Base-by-base conservation (phyloP, 768 basidiomycete genomes). In the Panaeolus cyanescens region DNA sequence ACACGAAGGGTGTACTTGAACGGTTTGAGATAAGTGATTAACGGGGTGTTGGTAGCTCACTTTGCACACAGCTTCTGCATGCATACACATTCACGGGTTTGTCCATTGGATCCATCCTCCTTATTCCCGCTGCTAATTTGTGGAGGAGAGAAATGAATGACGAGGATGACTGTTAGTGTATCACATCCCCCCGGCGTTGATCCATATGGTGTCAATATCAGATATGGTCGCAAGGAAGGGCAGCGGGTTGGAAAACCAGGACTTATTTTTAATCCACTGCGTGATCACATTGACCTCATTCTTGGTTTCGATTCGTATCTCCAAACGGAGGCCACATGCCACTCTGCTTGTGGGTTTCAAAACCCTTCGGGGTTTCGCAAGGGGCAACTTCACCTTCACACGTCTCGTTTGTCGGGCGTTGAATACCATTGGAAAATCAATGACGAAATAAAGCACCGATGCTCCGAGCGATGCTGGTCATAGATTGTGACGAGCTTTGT, bases 321-420 rank as follows among this genome's bases (percentile, higher is more conserved):
- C 45, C 45, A 50, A 50, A 28, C 25, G n/a, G 45, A 25, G 19
- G 45, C 22, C 45, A 50, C 45, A 50, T 50, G 45, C 25, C 25
- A 50, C 25, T 50, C 25, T 30, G 45, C 30, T 50, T 50, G 45
- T 28, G 45, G 45, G 25, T 50, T 50, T 50, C 30, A 50, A 50
- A 50, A 28, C 2, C 45, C 45, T 50, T 50, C 45, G 45, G 45
- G 45, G 45, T 50, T 50, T 50, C 45, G 45, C 45, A 50, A 50
- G 45, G 45, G 45, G 45, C 45, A 50, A 50, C 22, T 25, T 13
- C 25, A 50, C 45, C 45, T 50, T 50, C 45, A 50, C 45, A 50
- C 25, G 45, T 50, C 45, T 50, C 45, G 45, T 28, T 28, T 50
- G 2, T 25, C 30, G 45, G 25, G 4, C 45, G 25, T 42, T 28